Evolutionary conservation across 306 rosid genomes (phyloP).

Genomic region (Cicer yamashitae): DNA sequence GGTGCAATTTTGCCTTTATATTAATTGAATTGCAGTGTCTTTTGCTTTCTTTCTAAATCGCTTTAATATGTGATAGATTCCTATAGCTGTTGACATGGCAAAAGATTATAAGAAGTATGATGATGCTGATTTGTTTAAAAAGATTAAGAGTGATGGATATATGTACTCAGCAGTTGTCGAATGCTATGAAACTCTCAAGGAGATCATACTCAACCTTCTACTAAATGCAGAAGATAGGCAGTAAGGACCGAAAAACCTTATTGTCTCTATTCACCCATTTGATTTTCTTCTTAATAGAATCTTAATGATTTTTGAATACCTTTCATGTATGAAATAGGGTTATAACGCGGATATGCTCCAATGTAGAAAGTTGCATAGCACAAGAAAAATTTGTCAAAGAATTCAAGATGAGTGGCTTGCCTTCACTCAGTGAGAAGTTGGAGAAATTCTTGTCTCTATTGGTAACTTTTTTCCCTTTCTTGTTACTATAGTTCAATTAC

Average conservation of each 20-base stretch:
- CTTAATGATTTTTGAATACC: slow-evolving; percentile 37
- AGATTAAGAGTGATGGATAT: slow-evolving; percentile 73
- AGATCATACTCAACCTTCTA: slow-evolving; percentile 64
- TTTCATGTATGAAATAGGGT: slow-evolving; percentile 59
- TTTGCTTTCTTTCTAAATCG: slow-evolving; percentile 35
- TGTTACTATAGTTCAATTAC: slow-evolving; percentile 19
- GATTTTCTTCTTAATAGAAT: slow-evolving; percentile 30
- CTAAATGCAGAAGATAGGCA: slow-evolving; percentile 55
- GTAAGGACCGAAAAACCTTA: slow-evolving; percentile 58
- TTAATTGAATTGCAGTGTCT: slow-evolving; percentile 18
- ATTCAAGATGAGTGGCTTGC: slow-evolving; percentile 85
- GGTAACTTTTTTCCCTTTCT: slow-evolving; percentile 53
- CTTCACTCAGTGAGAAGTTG: slow-evolving; percentile 81
- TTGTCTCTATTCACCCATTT: slow-evolving; percentile 24
- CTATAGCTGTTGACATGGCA: slow-evolving; percentile 97
- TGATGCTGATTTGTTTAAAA: slow-evolving; percentile 75
- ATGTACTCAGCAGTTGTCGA: slow-evolving; percentile 91
- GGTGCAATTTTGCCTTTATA: not conserved
- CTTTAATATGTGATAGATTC: slow-evolving; percentile 72
- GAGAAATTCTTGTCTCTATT: slow-evolving; percentile 77
- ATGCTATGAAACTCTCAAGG: slow-evolving; percentile 86
- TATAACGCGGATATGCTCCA: slow-evolving; percentile 49
- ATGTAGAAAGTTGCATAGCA: slow-evolving; percentile 53
- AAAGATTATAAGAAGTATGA: slow-evolving; percentile 82
- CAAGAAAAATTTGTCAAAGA: slow-evolving; percentile 50